Base-by-base conservation (phyloP, 2,329 filamentous ascomycete species). In the Byssochlamys sp. region DNA sequence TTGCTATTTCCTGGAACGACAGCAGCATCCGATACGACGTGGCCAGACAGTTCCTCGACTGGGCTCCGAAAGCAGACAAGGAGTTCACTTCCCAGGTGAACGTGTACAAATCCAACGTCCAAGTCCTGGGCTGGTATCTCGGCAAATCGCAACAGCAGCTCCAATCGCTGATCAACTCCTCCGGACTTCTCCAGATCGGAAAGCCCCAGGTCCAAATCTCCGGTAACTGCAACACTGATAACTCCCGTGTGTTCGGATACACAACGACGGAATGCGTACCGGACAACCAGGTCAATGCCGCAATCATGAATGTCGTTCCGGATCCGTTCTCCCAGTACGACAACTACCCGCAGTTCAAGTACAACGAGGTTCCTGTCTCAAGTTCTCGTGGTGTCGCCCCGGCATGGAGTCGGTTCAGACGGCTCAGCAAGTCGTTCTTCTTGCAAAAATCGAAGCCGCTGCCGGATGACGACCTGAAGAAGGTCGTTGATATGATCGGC, bases 31-130 rank as follows among this genome's bases (percentile, higher is more conserved):
- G 54, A 14, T 58, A 52, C 49, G 55, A 55, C n/a, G 58, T 59
- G 24, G 55, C 59, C 26, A 60, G 61, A 29, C 55, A 53, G 24
- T 62, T 59, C 52, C 57, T 59, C 9, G 57, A 61, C 19, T 62
- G 61, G 61, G 60, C 58, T 33, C 57, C 61, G 14, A 33, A 48
- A 6, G 53, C 57, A 39, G 24, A 11, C 10, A 55, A 57, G 49
- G 53, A 61, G 19, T 56, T 62, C 25, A 62, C 59, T 26, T 57
- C 57, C 9, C 61, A 62, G 52, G 27, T 62, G 53, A 62, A 62
- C 52, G 51, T 62, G 24, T 61, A 59, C 56, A 59, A 55, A 14
- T 55, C 45, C 35, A 57, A n/a, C 55, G 54, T 59, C 48, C 33
- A 53, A 6, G 52, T 62, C 7, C 12, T 62, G 19, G 61, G 61